Percentiles rank a stretch among this genome's conserved stretches.
Conservation (phyloP, 2,329 filamentous ascomycete species). For the Periconia sp. region DNA sequence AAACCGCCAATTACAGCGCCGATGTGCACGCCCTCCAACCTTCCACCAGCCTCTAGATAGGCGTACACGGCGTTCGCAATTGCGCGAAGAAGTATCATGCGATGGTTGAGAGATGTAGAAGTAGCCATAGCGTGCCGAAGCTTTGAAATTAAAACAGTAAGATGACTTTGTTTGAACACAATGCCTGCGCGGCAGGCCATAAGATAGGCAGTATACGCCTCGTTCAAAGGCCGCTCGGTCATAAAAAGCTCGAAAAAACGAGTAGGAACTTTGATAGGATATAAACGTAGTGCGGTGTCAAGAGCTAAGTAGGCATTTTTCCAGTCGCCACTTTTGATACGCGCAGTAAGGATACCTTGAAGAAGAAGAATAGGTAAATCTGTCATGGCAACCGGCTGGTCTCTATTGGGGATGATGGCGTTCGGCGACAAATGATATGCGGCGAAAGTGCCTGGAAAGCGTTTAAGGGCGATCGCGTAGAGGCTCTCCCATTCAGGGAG, state of each 20-base stretch:
- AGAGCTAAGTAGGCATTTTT: slow-evolving; percentile 53
- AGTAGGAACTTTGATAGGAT: slow-evolving; percentile 44
- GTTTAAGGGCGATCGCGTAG: slow-evolving; percentile 48
- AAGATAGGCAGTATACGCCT: slow-evolving; percentile 52
- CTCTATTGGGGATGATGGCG: slow-evolving; percentile 49
- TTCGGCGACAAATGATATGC: slow-evolving; percentile 52
- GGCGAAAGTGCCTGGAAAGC: slow-evolving; percentile 51
- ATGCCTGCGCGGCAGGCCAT: slow-evolving; percentile 52
- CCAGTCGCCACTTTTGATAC: slow-evolving; percentile 50
- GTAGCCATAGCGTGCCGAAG: slow-evolving; percentile 28
- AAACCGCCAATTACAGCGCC: slow-evolving; percentile 40
- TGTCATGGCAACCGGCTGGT: slow-evolving; percentile 29
- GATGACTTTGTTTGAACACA: slow-evolving; percentile 27
- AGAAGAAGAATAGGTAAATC: slow-evolving; percentile 48
- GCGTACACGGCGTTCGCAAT: slow-evolving; percentile 48
- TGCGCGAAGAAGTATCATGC: slow-evolving; percentile 33
- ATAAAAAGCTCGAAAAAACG: slow-evolving; percentile 52
- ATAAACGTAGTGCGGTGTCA: slow-evolving; percentile 52
- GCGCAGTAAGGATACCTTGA: slow-evolving; percentile 52
- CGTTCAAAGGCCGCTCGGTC: slow-evolving; percentile 47
- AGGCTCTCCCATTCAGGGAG: slow-evolving; percentile 49
- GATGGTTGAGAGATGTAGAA: slow-evolving; percentile 18
- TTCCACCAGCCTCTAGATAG: slow-evolving; percentile 44
- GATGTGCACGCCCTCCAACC: slow-evolving; percentile 39
- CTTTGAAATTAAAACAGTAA: slow-evolving; percentile 37